These are phyloP conservation scores for Nakaseomyces uthaithaninus DNA, from an alignment of 1,139 yeast species.

Conservation along the genomic window DNA sequence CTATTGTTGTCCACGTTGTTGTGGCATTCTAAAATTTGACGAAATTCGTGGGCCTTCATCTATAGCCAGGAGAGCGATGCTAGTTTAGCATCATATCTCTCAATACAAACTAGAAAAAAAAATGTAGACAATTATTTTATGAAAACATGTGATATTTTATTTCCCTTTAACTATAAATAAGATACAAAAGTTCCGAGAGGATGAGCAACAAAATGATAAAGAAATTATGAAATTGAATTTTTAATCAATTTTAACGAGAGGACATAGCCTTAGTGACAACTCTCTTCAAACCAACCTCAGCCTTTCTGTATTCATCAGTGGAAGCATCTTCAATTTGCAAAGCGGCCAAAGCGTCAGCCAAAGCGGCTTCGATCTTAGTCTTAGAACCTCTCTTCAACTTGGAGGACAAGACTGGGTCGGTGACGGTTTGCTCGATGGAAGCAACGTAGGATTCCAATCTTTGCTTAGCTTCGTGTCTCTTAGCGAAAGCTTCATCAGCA, in stretches of 20 bases:
- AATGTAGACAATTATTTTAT: too few relatives aligned
- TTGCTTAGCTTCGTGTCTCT: conserved; percentile 98
- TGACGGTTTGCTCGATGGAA: conserved; percentile 88
- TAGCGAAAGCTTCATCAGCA: conserved; percentile 97
- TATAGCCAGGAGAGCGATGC: not conserved
- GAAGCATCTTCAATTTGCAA: conserved; percentile 90
- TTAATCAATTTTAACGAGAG: conserved; percentile 59
- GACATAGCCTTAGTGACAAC: conserved; percentile 98
- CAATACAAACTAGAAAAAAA: not conserved
- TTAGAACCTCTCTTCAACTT: conserved; percentile 94
- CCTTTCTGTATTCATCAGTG: conserved; percentile 96
- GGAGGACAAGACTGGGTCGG: conserved; percentile 95
- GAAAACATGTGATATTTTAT: conserved; percentile 5
- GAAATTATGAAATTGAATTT: conserved; percentile 3
- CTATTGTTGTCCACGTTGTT: conserved; percentile 18
- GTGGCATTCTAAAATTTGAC: conserved; percentile 20
- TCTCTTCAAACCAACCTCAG: conserved; percentile 95
- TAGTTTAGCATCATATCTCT: not conserved
- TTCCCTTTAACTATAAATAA: conserved; percentile 6
- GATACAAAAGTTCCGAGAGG: conserved; percentile 7
- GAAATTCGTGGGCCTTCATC: conserved; percentile 17
- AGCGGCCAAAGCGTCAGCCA: conserved; percentile 94
- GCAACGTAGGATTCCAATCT: conserved; percentile 97
- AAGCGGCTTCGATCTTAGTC: conserved; percentile 95
- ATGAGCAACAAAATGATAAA: conserved; percentile 4